Evolutionary conservation across 768 basidiomycete genomes (phyloP), one percentile per base, ranked within the genome.

Genomic region (Tricholoma matsutake): DNA sequence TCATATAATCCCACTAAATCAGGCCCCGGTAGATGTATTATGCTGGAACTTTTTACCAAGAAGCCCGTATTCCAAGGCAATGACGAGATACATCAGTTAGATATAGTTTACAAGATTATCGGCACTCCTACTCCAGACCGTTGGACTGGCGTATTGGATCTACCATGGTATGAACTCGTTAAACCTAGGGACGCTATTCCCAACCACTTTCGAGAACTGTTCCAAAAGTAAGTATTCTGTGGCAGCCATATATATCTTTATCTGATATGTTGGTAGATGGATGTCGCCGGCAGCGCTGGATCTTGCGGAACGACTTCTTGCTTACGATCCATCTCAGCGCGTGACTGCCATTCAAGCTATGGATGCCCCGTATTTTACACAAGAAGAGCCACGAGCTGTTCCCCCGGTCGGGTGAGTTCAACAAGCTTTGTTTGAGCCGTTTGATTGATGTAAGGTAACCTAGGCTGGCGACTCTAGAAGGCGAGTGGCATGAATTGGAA

Each of bases 111-210:
- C 78, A 87, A 84, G 67, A 83, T 96, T 41, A 83, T 97, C 71
- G 97, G 97, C 18, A 96, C 96, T 1, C 96, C 97, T 0, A 87
- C 85, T 25, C 72, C 84, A 10, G 85, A 88, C 31, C 85, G 86
- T 56, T 99, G 97, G 97, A 83, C 91, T 4, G 86, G 84, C 13
- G 77, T 98, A 39, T 80, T 84, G 9, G 87, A 87, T 68, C 76
- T 99, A 54, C 97, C 97, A 2, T 99, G 97, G 97, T 99, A 94
- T 70, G 97, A 99, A 72, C 83, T 99, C n/a, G 89, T 99, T 54
- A 95, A 93, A 72, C 95, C 96, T 1, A 89, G 85, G 68, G 88
- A 92, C 54, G 72, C 75, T 11, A 75, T 94, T 9, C 82, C 84
- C 14, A 91, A 90, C 67, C 86, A 82, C 59, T 94, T 99, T 69